Percentiles rank a stretch among this genome's conserved stretches.
phyloP scores from a whole-genome alignment of 805 yeast species.

The Hanseniaspora lindneri region DNA sequence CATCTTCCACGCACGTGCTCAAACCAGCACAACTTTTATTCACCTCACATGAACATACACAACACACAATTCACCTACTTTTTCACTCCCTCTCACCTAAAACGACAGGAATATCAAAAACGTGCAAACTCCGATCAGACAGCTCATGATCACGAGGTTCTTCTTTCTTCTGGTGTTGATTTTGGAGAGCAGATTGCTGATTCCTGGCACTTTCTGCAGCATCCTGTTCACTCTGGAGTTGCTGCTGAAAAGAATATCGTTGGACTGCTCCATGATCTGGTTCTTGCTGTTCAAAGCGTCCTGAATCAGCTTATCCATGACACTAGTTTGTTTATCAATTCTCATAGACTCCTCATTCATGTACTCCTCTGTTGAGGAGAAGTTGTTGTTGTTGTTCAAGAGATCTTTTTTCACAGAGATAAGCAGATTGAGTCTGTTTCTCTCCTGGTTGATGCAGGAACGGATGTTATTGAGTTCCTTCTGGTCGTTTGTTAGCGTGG shows the following conservation, averaged over 20 bases:
- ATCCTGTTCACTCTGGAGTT: conserved; percentile 51
- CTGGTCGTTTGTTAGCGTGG: conserved; percentile 58
- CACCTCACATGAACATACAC: too few species aligned
- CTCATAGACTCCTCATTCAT: conserved; percentile 65
- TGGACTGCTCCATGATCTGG: conserved; percentile 63
- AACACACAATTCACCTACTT: too few species aligned
- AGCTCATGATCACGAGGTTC: conserved; percentile 73
- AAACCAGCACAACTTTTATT: too few species aligned
- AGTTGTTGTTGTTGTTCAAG: conserved; percentile 31
- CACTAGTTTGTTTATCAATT: conserved; percentile 55
- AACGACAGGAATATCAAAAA: conserved; percentile 49
- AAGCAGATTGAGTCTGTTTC: conserved; percentile 62
- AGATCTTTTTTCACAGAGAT: conserved; percentile 71
- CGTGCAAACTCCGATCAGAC: conserved; percentile 61
- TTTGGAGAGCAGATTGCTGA: conserved; percentile 59
- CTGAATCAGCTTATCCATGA: conserved; percentile 69
- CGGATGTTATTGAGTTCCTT: conserved; percentile 49
- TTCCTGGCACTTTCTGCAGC: conserved; percentile 67
- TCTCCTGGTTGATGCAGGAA: conserved; percentile 52
- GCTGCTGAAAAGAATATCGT: conserved; percentile 43
- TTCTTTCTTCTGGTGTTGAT: conserved; percentile 83
- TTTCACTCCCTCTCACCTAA: too few species aligned
- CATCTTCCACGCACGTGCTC: too few species aligned
- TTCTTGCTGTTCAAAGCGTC: conserved; percentile 87
- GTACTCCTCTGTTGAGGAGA: conserved; percentile 49